These are phyloP conservation scores for Xylaria flabelliformis DNA, from an alignment of 495 filamentous ascomycete genomes.

Conservation along the genomic window DNA sequence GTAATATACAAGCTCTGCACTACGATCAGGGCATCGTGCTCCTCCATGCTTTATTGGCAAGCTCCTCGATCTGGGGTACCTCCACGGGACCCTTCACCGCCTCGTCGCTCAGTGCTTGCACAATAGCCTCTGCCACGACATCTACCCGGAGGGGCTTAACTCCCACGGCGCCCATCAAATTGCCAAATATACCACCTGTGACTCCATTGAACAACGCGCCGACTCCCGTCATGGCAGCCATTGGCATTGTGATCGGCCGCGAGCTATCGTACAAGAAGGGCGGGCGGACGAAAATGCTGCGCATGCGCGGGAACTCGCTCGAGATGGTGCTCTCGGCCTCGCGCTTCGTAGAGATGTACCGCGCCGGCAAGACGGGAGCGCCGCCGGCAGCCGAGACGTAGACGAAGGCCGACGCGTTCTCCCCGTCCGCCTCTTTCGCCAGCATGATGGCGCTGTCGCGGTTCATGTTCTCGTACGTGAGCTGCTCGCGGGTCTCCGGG, in stretches of 20 bases:
- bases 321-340: conserved; percentile 85
- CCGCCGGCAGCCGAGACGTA: conserved; percentile 90
- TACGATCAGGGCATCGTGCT: conserved; percentile 72
- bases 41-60: conserved; percentile 80
- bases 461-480: conserved; percentile 99
- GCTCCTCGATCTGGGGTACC: conserved; percentile 70
- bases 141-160: conserved; percentile 88
- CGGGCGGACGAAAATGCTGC: conserved; percentile 82
- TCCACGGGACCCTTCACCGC: conserved; percentile 72
- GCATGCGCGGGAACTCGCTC: conserved; percentile 71
- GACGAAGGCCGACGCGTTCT: conserved; percentile 72
- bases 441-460: conserved; percentile 82
- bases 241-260: conserved; percentile 79
- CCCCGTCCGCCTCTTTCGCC: conserved; percentile 75
- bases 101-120: conserved; percentile 77
- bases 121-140: conserved; percentile 80
- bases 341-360: conserved; percentile 92
- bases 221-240: conserved; percentile 74
- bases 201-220: conserved; percentile 74
- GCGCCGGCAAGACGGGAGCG: conserved; percentile 77
- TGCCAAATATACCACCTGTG: conserved; percentile 73
- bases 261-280: conserved; percentile 87
- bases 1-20: conserved; percentile 33
- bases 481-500: conserved; percentile 71
- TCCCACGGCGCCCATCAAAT: conserved; percentile 78